Evolutionary conservation across 148 eudicot genomes (phyloP).

Genomic region (Camellia granthamiana): DNA sequence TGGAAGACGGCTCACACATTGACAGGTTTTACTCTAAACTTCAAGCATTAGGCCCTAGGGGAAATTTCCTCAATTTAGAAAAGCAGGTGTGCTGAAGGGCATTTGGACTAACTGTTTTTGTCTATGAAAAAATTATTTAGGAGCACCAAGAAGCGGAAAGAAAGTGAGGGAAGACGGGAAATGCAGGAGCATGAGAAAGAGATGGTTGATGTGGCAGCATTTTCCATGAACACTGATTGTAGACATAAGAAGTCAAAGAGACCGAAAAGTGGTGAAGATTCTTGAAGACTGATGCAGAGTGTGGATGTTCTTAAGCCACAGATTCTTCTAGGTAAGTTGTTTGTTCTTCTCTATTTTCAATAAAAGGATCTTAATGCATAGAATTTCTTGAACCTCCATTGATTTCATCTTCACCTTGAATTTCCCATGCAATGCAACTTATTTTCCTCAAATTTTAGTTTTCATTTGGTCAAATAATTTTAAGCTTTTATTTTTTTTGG

Average conservation of each 20-base stretch:
- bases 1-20: constrained; percentile 30
- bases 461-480: constrained; percentile 14
- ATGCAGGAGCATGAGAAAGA: constrained; percentile 30
- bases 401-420: background rate
- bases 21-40: constrained; percentile 30
- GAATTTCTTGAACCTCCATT: background rate
- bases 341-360: background rate
- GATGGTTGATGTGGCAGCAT: constrained; percentile 22
- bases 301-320: background rate
- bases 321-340: background rate
- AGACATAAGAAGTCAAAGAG: constrained; percentile 51
- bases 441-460: too few relatives aligned
- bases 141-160: constrained; percentile 38
- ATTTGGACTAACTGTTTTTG: background rate
- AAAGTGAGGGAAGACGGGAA: constrained; percentile 18
- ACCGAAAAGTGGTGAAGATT: constrained; percentile 31
- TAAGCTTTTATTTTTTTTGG: too few relatives aligned
- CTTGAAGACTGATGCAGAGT: constrained; percentile 21
- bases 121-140: constrained; percentile 22
- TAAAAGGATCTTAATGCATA: too few relatives aligned
- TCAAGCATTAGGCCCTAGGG: background rate
- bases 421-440: too few relatives aligned
- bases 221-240: constrained; percentile 25
- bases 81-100: background rate
- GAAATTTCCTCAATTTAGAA: background rate